Evolutionary conservation across 768 basidiomycete genomes (phyloP), one percentile per base, ranked within the genome.

Genomic region (Polyporus arcularius): DNA sequence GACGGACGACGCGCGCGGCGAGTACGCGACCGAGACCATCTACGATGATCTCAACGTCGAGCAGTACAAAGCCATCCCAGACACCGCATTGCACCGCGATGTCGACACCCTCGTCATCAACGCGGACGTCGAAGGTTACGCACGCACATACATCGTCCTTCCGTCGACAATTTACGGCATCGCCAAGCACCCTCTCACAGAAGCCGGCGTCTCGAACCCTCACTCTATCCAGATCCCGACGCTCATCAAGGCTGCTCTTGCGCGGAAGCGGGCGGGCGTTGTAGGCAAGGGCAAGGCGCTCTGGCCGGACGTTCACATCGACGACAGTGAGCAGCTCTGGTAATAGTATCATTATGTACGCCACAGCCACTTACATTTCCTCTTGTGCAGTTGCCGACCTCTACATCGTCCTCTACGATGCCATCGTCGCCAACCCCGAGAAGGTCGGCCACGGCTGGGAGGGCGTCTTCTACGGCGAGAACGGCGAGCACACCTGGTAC

Each of bases 151-250:
- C 68, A 83, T 86, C 57, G 66, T 87, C 53, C 65, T 82, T 9
- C 84, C 85, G 0, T 74, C 80, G 3, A 85, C 85, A 0, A 84
- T 91, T 35, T 90, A 82, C 62, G 86, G 85, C 45, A 72, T 84
- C 40, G 81, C 84, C 2, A 69, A 67, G 7, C 80, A 79, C 4
- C 69, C 67, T 4, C 75, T 89, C 28, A 79, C 81, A 31, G 78
- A 83, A 31, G 69, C 74, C 4, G 85, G 81, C 10, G 74, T 89
- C 32, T 77, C 81, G 38, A 85, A 88, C 63, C 68, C 74, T 1
- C 74, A 79, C 53, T 88, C 86, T 0, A 69, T 75, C 4, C 83
- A 84, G 59, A 79, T 89, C 26, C 85, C 83, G 2, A 31, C 32
- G 0, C 67, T 85, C 4, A 79, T 88, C 57, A 70, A 72, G 11